phyloP scores from a whole-genome alignment of 2,329 filamentous ascomycete species.

The Alternaria ethzedia region DNA sequence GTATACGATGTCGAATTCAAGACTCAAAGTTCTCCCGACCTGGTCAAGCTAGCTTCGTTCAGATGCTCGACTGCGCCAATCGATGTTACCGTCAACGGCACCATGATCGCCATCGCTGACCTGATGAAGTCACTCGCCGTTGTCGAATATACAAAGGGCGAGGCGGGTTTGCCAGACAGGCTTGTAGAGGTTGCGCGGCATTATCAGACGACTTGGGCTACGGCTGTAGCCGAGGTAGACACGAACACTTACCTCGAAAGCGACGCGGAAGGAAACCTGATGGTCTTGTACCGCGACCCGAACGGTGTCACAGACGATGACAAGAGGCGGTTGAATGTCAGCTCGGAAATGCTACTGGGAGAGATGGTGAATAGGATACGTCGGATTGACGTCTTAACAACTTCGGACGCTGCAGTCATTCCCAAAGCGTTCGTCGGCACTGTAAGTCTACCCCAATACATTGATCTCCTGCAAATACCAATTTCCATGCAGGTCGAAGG shows the following conservation, averaged over 20 bases:
- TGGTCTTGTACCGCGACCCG: conserved; percentile 76
- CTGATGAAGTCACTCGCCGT: conserved; percentile 91
- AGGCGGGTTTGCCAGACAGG: conserved; percentile 63
- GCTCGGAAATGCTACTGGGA: conserved; percentile 82
- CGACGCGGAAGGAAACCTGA: conserved; percentile 86
- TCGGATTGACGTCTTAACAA: conserved; percentile 71
- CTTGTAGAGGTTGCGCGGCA: conserved; percentile 80
- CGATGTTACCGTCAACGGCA: conserved; percentile 75
- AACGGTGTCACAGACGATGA: conserved; percentile 78
- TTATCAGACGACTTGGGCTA: conserved; percentile 81
- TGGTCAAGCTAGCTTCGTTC: conserved; percentile 77
- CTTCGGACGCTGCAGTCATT: conserved; percentile 70
- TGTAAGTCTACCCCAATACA: conserved; percentile 59
- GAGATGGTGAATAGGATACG: conserved; percentile 93
- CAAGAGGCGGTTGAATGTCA: conserved; percentile 71
- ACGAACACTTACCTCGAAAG: conserved; percentile 79
- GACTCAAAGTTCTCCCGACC: conserved; percentile 58
- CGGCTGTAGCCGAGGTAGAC: conserved; percentile 75
- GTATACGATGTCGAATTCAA: conserved; percentile 64
- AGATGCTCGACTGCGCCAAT: conserved; percentile 84
- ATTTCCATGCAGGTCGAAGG: conserved; percentile 73
- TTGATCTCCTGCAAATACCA: conserved; percentile 5
- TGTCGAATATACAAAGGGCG: conserved; percentile 70
- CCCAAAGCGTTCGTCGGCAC: conserved; percentile 90
- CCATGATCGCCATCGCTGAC: conserved; percentile 83